phyloP scores from a whole-genome alignment of 1,284 basidiomycete species.

The Fistulinella staudtii region DNA sequence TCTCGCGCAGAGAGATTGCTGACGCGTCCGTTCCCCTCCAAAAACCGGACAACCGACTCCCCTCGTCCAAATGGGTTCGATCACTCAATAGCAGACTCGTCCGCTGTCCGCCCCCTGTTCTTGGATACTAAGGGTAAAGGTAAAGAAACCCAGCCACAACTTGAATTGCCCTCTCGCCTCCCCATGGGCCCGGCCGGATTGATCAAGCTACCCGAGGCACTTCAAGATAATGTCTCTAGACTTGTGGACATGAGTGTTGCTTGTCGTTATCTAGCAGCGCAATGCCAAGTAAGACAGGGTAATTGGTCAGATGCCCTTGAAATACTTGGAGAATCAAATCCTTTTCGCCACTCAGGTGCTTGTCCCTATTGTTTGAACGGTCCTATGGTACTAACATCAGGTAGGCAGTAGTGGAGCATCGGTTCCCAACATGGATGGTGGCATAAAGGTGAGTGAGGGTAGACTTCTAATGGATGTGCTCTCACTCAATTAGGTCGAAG shows the following conservation, averaged over 20 bases:
- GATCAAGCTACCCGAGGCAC: constrained; percentile 58
- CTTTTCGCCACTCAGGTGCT: constrained; percentile 68
- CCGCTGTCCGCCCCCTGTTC: constrained; percentile 24
- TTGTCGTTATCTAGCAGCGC: constrained; percentile 91
- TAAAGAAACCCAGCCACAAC: constrained; percentile 46
- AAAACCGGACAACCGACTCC: constrained; percentile 40
- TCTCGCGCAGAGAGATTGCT: constrained; percentile 90
- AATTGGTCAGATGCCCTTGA: constrained; percentile 93
- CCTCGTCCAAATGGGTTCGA: constrained; percentile 43
- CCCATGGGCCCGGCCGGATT: constrained; percentile 67
- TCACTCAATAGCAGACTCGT: constrained; percentile 20
- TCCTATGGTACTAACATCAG: constrained; percentile 3
- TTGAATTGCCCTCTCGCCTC: constrained; percentile 47
- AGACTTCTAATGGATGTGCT: background rate
- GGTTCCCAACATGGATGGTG: constrained; percentile 76
- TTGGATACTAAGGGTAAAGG: constrained; percentile 52
- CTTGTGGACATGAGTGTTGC: constrained; percentile 90
- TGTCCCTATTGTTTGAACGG: background rate
- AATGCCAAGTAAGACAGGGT: constrained; percentile 89
- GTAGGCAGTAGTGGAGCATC: constrained; percentile 59
- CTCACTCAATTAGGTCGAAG: constrained; percentile 67
- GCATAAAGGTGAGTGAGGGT: constrained; percentile 66
- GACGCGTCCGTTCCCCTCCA: constrained; percentile 70
- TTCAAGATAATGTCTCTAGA: constrained; percentile 62
- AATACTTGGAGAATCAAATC: constrained; percentile 89